A percentile compares a stretch with the other conserved stretches of the same genome.
These are phyloP conservation scores for Cercospora janseana DNA, from an alignment of 2,329 filamentous ascomycete genomes.

Conservation along the genomic window DNA sequence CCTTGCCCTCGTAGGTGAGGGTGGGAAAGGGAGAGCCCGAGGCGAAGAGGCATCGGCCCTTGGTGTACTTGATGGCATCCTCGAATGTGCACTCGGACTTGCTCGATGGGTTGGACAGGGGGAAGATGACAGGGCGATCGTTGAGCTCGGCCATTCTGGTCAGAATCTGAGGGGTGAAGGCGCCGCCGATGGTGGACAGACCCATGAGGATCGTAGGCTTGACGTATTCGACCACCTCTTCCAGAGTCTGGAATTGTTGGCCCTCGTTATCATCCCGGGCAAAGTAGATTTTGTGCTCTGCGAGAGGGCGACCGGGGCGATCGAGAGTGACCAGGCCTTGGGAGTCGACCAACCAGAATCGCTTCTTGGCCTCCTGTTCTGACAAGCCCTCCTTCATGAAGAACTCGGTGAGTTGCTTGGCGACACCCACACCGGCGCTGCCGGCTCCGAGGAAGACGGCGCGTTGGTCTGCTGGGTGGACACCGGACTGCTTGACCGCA, in stretches of 20 bases:
- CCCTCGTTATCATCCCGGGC: constrained; percentile 64
- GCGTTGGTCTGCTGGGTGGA: constrained; percentile 84
- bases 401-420: constrained; percentile 95
- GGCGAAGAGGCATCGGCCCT: constrained; percentile 80
- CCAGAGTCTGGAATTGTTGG: constrained; percentile 70
- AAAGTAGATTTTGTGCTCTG: constrained; percentile 75
- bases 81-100: constrained; percentile 98
- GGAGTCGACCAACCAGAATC: constrained; percentile 97
- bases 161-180: constrained; percentile 86
- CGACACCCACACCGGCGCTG: constrained; percentile 92
- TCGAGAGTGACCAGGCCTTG: constrained; percentile 84
- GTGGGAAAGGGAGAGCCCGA: constrained; percentile 89
- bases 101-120: constrained; percentile 89
- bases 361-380: constrained; percentile 80
- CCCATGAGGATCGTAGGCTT: constrained; percentile 93
- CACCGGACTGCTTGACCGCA: constrained; percentile 76
- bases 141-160: constrained; percentile 60
- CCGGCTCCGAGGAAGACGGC: constrained; percentile 96
- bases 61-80: constrained; percentile 85
- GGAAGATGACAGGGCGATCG: constrained; percentile 75
- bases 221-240: constrained; percentile 91
- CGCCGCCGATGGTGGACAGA: constrained; percentile 87
- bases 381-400: constrained; percentile 89
- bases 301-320: constrained; percentile 80
- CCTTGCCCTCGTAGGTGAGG: constrained; percentile 50